phyloP scores from a whole-genome alignment of 2,329 filamentous ascomycete genomes.

The Nemania sp. region DNA sequence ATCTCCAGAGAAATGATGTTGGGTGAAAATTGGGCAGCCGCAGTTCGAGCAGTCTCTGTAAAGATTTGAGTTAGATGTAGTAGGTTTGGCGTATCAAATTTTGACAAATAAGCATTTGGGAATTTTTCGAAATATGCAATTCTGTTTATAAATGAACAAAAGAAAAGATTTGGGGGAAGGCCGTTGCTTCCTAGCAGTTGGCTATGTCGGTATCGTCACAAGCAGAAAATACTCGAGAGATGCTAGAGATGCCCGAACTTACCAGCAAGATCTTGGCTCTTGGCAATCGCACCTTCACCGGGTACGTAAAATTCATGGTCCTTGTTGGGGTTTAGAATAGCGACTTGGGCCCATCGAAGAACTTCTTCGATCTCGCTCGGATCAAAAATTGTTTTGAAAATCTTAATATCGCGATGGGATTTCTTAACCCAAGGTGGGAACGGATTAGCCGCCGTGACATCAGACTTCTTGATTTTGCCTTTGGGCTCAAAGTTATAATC shows the following conservation, averaged over 20 bases:
- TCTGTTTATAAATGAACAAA: not conserved
- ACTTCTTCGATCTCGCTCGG: conserved; percentile 74
- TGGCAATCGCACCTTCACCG: conserved; percentile 56
- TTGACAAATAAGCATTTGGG: not conserved
- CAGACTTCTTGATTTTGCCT: conserved; percentile 57
- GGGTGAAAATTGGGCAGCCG: conserved; percentile 56
- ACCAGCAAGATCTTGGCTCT: conserved; percentile 53
- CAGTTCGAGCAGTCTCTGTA: conserved; percentile 51
- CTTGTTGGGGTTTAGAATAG: conserved; percentile 75
- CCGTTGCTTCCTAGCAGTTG: too few relatives aligned
- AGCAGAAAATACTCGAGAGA: not conserved
- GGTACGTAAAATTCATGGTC: conserved; percentile 67
- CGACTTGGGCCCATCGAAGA: conserved; percentile 80
- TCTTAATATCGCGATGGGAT: conserved; percentile 58
- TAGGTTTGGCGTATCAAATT: not conserved
- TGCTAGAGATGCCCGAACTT: conserved; percentile 45
- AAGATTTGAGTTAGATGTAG: conserved; percentile 13
- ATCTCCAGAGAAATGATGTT: conserved; percentile 85
- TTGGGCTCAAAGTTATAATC: conserved; percentile 69
- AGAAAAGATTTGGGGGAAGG: not conserved
- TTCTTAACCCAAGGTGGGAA: conserved; percentile 75
- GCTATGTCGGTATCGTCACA: not conserved
- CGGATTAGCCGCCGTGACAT: conserved; percentile 63
- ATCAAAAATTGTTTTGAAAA: conserved; percentile 74
- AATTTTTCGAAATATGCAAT: too few relatives aligned